Percentiles rank a stretch among this genome's conserved stretches.
Conservation (phyloP, 1,284 basidiomycete genomes). For the Phylloboletellus chloephorus region DNA sequence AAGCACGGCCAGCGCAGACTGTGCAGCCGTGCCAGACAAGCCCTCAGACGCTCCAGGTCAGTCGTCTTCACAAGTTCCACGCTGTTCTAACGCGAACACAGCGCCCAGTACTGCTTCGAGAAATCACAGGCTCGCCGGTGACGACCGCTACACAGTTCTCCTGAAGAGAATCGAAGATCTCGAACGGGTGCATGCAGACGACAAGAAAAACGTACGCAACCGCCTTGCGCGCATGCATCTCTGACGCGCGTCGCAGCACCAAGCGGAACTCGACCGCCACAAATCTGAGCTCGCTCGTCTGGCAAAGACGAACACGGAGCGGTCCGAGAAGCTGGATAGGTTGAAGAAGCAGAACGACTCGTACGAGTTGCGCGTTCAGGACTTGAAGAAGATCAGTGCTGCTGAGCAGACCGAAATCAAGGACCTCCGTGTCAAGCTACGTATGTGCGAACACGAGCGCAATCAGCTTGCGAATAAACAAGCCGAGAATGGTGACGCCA, state of each 20-base stretch:
- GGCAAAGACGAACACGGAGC: constrained; percentile 47
- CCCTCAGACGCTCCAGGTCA: constrained; percentile 40
- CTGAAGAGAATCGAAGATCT: constrained; percentile 65
- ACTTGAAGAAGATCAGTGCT: constrained; percentile 47
- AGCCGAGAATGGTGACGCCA: constrained; percentile 47
- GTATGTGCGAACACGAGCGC: constrained; percentile 56
- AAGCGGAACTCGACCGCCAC: constrained; percentile 51
- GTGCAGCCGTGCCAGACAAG: constrained; percentile 34
- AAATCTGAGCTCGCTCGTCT: constrained; percentile 49
- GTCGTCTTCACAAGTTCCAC: background rate
- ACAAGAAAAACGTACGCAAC: constrained; percentile 55
- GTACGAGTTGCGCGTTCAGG: constrained; percentile 51
- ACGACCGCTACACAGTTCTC: constrained; percentile 48
- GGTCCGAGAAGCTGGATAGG: constrained; percentile 52
- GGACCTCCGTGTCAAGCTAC: constrained; percentile 54
- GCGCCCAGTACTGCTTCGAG: constrained; percentile 31
- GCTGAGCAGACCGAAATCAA: constrained; percentile 57
- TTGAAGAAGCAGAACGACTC: constrained; percentile 56
- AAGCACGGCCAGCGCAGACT: background rate
- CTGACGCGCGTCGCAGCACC: constrained; percentile 41
- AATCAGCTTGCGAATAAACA: constrained; percentile 47
- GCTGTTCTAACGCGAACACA: constrained; percentile 21
- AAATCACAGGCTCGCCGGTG: constrained; percentile 15
- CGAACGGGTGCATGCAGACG: constrained; percentile 57
- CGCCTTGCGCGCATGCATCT: background rate